Base-by-base conservation (phyloP, 352 stramenopile genomes). In the Globisporangium paddicum region DNA sequence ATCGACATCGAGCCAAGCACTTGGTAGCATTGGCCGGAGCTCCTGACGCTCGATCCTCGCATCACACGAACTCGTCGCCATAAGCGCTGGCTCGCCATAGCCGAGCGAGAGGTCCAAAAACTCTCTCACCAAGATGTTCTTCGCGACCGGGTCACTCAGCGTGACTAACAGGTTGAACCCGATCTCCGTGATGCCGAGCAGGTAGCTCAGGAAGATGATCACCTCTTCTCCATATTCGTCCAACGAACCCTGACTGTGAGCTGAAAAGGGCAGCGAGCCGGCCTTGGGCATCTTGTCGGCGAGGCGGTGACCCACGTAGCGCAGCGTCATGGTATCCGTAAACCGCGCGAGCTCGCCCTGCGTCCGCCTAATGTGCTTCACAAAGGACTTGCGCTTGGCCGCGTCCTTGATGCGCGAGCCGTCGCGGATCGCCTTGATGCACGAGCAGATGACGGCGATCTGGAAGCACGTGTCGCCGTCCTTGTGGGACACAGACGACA, bases 61-160 rank as follows among this genome's bases (percentile, higher is more conserved):
- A 52, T 88, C 79, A 32, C 84, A 93, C 1, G 81, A 91, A 34
- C 73, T 90, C n/a, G 79, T 89, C 4, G 79, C 67, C 2, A 86
- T 62, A 32, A 89, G 70, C 0, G 68, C 72, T 28, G 81, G 66
- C 6, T 89, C 81, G 10, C 70, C 70, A 50, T 75, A 75, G 2
- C 69, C 67, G 19, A 87, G 52, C 0, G 75, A 73, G 1, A 93
- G 64, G 30, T 85, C 73, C 6, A 93, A 54, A 50, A 93, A 93
- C 19, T 91, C 75, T 0, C 84, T 81, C 34, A 91, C 60, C 2
- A 82, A 63, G 2, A 91, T 62, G 44, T 93, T 85, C 50, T 74
- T 85, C 8, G 61, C 67, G 21, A 91, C 69, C 0, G 84, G 78
- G 30, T 91, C 81, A 9, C 67, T 72, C 10, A 91, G 50, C 16